A percentile compares a stretch with the other conserved stretches of the same genome.
Evolutionary conservation across 1,284 basidiomycete species (phyloP).

Genomic region (Microbotryum lychnidis-dioicae): DNA sequence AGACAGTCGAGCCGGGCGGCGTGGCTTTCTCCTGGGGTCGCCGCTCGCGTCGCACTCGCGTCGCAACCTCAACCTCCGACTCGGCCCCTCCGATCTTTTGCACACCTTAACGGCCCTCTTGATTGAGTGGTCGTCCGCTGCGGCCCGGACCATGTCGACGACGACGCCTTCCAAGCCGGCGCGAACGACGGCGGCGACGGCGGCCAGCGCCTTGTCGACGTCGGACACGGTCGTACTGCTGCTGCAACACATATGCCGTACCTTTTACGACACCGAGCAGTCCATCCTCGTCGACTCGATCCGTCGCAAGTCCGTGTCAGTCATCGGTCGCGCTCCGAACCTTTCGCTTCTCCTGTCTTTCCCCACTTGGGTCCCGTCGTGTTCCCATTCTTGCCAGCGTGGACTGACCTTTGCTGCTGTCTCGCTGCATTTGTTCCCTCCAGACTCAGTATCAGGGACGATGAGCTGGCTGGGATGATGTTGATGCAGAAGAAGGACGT

Average conservation of each 20-base stretch:
- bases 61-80: neutral
- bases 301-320: constrained; percentile 83
- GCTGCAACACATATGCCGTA: constrained; percentile 82
- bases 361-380: too few relatives aligned
- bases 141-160: neutral
- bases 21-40: too few relatives aligned
- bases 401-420: constrained; percentile 6
- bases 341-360: neutral
- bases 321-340: constrained; percentile 31
- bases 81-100: too few relatives aligned
- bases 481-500: constrained; percentile 87
- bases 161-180: neutral
- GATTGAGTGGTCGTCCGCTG: too few relatives aligned
- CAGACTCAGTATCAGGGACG: constrained; percentile 66
- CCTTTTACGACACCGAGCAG: constrained; percentile 89
- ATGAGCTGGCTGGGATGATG: constrained; percentile 78
- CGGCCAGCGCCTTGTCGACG: neutral
- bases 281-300: constrained; percentile 90
- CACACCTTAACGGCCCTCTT: neutral
- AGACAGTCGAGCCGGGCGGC: too few relatives aligned
- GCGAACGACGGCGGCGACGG: too few relatives aligned
- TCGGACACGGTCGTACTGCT: constrained; percentile 43
- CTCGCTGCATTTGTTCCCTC: constrained; percentile 4
- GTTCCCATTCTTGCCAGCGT: neutral
- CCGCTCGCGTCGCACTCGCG: neutral